A percentile compares a stretch with the other conserved stretches of the same genome.
Conservation (phyloP, 2,329 filamentous ascomycete species). For the Tolypocladium sp. region DNA sequence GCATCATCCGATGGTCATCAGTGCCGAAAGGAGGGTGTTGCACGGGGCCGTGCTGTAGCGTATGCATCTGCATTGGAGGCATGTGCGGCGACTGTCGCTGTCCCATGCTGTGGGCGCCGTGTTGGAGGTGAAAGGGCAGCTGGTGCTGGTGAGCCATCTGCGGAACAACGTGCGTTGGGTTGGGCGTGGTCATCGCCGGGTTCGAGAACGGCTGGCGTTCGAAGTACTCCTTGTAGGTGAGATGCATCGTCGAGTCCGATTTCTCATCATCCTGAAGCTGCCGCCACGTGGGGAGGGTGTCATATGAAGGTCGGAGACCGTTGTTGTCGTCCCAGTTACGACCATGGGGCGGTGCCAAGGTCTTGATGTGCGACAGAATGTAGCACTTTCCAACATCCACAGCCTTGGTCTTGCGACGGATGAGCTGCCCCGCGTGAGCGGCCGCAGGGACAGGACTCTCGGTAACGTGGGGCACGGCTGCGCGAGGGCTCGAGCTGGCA, state of each 20-base stretch:
- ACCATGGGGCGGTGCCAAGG: slow-evolving; percentile 39
- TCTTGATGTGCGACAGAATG: slow-evolving; percentile 45
- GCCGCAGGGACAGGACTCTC: slow-evolving; percentile 17
- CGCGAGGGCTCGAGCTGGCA: slow-evolving; percentile 62
- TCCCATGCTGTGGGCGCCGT: slow-evolving; percentile 57
- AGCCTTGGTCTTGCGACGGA: slow-evolving; percentile 63
- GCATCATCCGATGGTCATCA: slow-evolving; percentile 85
- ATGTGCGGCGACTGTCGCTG: slow-evolving; percentile 67
- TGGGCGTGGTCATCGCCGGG: slow-evolving; percentile 57
- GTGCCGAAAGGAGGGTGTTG: slow-evolving; percentile 59
- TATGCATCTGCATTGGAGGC: slow-evolving; percentile 68
- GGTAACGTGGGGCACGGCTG: slow-evolving; percentile 42
- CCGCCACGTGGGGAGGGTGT: slow-evolving; percentile 80
- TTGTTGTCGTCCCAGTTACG: slow-evolving; percentile 66
- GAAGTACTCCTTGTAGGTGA: slow-evolving; percentile 72
- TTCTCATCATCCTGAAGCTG: slow-evolving; percentile 64
- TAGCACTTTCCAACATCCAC: slow-evolving; percentile 62
- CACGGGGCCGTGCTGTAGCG: slow-evolving; percentile 59
- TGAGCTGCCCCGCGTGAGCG: slow-evolving; percentile 32
- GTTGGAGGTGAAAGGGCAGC: slow-evolving; percentile 73
- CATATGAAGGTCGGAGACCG: slow-evolving; percentile 76
- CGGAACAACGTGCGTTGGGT: slow-evolving; percentile 58
- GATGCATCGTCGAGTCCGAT: slow-evolving; percentile 49
- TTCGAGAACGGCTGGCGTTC: slow-evolving; percentile 53
- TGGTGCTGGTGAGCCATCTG: slow-evolving; percentile 77